Evolutionary conservation across 2,329 filamentous ascomycete genomes (phyloP), one percentile per base, ranked within the genome.

Genomic region (Falciphora oryzae): DNA sequence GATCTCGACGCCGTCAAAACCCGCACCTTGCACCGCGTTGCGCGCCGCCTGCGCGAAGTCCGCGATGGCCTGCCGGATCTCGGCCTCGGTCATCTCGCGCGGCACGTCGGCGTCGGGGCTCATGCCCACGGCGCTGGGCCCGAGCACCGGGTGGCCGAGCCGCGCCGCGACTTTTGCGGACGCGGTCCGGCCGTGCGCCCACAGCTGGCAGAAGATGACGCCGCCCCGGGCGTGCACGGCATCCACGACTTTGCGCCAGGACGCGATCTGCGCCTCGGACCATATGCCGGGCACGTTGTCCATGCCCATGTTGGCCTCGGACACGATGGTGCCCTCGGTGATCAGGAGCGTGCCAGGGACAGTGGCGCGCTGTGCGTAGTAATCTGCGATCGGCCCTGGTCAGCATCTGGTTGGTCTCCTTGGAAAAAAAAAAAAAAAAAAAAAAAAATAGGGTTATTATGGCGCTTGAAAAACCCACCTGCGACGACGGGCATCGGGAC

Each of bases 191-290:
- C 78, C 78, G 0, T 78, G 74, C 16, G 74, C 73, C 77, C 77
- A 89, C 0, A 90, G 77, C 73, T 90, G 88, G n/a, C 81, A 72
- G 73, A 82, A 89, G 66, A 89, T 85, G 70, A 79, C 83, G 56
- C 79, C 80, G 57, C 85, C 85, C 68, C 85, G 84, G 32, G 78
- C 78, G 74, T 90, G 88, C 1, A 90, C 86, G 1, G 81, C 83
- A 61, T 85, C 80, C 1, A 83, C 85, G 32, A 90, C 76, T 64
- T 79, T 76, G 18, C 80, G 83, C 88, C 87, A 90, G 0, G 78
- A 83, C 0, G 78, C 78, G 59, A 84, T 78, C 68, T 89, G 86
- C 28, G 76, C 79, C 1, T 79, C 72, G 57, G 73, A 81, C 69
- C 79, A 88, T 69, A 90, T 83, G 1, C 85, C 86, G 0, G 88